Evolutionary conservation across 2,329 filamentous ascomycete genomes (phyloP), one percentile per base, ranked within the genome.

Genomic region (Aureobasidium mangrovei): DNA sequence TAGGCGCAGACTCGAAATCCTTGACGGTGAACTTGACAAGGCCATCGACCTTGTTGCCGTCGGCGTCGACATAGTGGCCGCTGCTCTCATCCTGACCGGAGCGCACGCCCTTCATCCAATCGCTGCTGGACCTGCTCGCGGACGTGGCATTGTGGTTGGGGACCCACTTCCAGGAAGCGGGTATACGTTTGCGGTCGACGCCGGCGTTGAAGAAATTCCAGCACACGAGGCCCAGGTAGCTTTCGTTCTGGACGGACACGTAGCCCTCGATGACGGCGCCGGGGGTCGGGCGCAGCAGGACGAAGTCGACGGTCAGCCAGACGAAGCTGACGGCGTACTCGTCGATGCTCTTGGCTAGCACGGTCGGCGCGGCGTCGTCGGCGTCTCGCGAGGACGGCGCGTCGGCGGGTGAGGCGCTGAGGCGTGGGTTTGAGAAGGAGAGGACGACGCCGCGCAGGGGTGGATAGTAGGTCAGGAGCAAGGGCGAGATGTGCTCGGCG

Each of bases 161-260:
- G 12, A 88, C 77, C 85, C 89, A 97, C 58, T 75, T 82, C 93
- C 91, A 98, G 27, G 80, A 78, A 10, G 73, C 69, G 0, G 93
- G 93, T 12, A 98, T 74, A 35, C 88, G 78, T 57, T 80, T 81
- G 26, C 84, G 78, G 63, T 91, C 86, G 57, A 98, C 87, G 41
- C 85, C 88, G 1, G 91, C 88, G 61, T 93, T 95, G 77, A 97
- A 97, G 60, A 89, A 82, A 68, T 91, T 91, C 72, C 89, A 91
- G 68, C 89, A 93, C 8, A 94, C 82, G 2, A 96, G 80, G 24
- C 91, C 91, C 5, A 98, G 78, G 65, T 96, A 89, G 5, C 88
- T 89, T 62, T 93, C 88, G 45, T 86, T 91, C 66, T 95, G 88
- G 31, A 96, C 76, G 63, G 91, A 93, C 54, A 96, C 80, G 61